Evolutionary conservation across 163 green algal species (phyloP), one percentile per base, ranked within the genome.

Genomic region (Prototheca cutis): DNA sequence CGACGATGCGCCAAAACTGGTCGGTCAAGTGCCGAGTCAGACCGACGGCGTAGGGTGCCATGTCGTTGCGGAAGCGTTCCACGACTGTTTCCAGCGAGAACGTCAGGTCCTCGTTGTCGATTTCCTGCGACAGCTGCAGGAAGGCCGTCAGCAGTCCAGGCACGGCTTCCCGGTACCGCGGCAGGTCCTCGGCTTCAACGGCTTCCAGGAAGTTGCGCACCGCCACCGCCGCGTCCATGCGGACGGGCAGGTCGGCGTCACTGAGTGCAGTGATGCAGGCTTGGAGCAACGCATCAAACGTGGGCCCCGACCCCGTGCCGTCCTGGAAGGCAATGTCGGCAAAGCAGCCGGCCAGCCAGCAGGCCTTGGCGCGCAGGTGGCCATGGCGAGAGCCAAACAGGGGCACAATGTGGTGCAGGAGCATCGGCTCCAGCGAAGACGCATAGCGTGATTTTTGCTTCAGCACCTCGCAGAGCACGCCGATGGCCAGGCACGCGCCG

Each of bases 1-100:
- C 49, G 1, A 65, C 65, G 53, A 79, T 77, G 61, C 86, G 90
- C 78, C 76, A 89, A 65, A 95, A 96, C 25, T 87, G 81, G 24
- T 75, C 68, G 23, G 74, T 68, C 42, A 98, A 79, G 66, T 95
- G 85, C 39, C 78, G 65, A 57, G 58, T 76, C 24, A 90, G 66
- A 24, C 73, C 79, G 4, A 85, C 34, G 3, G 90, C 90, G 65
- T 88, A 97, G 30, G 91, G 91, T 21, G 83, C 88, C 58, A 98
- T 95, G 32, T 90, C 84, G 49, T 87, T 78, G 15, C 77, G 81
- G 71, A 97, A 91, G 73, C 90, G 91, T 51, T 95, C 82, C 30
- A 95, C 84, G 17, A 96, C 72, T 3, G 81, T 81, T 70, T 97
- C 90, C 61, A 98, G 77, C 40, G 90, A 94, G 68, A 89, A 89